These are phyloP conservation scores for Gyromitra esculenta DNA, from an alignment of 2,329 filamentous ascomycete genomes.

Conservation along the genomic window DNA sequence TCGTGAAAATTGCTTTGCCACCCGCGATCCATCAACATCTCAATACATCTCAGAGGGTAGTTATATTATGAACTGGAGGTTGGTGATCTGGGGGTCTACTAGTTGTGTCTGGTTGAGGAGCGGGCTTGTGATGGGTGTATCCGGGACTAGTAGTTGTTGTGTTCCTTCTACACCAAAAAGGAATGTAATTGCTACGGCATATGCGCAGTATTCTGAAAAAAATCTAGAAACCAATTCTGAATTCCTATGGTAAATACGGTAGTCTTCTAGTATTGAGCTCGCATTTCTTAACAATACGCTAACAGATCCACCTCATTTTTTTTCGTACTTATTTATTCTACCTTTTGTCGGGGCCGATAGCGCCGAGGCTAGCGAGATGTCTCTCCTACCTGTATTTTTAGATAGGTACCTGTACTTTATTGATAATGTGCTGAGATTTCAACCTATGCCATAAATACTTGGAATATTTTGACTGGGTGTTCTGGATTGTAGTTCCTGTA, in stretches of 20 bases:
- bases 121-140: conserved; percentile 68
- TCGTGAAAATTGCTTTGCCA: conserved; percentile 67
- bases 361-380: not conserved
- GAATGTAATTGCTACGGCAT: too few species aligned
- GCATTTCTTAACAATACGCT: too few species aligned
- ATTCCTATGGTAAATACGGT: too few species aligned
- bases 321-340: not conserved
- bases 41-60: conserved; percentile 73
- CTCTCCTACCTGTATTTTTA: not conserved
- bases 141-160: not conserved
- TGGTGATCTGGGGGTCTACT: conserved; percentile 66
- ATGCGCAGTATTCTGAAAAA: too few species aligned
- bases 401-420: not conserved
- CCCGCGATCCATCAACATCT: conserved; percentile 76
- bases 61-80: conserved; percentile 67
- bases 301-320: too few species aligned
- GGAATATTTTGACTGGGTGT: not conserved
- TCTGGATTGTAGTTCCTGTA: not conserved
- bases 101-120: conserved; percentile 71
- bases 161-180: too few species aligned
- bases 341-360: conserved; percentile 14
- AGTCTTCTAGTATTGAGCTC: too few species aligned
- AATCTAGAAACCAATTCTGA: too few species aligned
- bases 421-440: not conserved
- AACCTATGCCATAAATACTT: not conserved